Evolutionary conservation across 208 protist species (phyloP), one percentile per base, ranked within the genome.

Genomic region (Herpetomonas tarakana): DNA sequence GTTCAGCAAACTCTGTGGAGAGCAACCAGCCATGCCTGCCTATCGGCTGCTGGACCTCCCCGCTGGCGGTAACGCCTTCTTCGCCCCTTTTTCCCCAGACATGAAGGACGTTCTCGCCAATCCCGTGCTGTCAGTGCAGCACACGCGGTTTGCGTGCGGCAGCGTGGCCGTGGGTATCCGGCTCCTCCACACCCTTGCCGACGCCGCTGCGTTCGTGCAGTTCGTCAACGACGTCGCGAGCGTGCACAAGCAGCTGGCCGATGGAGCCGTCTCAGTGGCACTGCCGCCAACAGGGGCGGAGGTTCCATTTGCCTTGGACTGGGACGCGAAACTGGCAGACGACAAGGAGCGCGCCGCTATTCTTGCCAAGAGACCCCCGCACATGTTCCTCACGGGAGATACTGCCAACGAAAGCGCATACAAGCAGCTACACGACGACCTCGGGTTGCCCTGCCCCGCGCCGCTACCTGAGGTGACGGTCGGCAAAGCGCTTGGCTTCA

Each of bases 81-180:
- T 74, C 55, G 63, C 63, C 0, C 63, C 64, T 14, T 70, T 52
- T 31, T 52, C 54, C 16, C 53, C 56, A 1, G n/a, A 52, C 0
- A 25, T 31, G 12, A 30, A 62, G 7, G 47, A 38, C 28, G 12
- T 76, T 21, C 29, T 56, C 1, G 18, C 16, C 2, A 47, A 66
- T 30, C 50, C 59, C 6, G 51, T 67, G 18, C 30, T 76, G n/a
- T 30, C 50, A 16, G 14, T 70, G 35, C 71, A 69, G 62, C 67
- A 67, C 65, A 78, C 71, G 0, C 62, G 65, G 7, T 72, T 72
- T 52, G 57, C 71, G 21, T 73, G 65, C 58, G 60, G 65, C 38
- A 47, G 65, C 29, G 61, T 68, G 12, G 49, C 65, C 19, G 52
- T 72, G 14, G 61, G 46, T n/a, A 49, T 73, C 35, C 72, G 62